These are phyloP conservation scores for Stentor coeruleus DNA, from an alignment of 73 alveolate genomes.

Conservation along the genomic window DNA sequence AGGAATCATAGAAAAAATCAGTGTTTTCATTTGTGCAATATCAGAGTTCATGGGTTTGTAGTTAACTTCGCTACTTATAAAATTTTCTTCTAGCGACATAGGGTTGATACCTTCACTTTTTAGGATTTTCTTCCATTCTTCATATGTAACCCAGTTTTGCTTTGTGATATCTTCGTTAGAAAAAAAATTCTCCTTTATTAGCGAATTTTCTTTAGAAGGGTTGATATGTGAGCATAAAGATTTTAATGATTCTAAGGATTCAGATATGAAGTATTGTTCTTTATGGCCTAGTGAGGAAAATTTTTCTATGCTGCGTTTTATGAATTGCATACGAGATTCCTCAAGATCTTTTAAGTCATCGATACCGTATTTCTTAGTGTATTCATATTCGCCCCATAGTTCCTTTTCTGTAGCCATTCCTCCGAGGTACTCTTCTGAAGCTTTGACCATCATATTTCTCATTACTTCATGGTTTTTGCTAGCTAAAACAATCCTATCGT, in stretches of 20 bases:
- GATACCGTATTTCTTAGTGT: background rate
- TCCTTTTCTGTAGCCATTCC: background rate
- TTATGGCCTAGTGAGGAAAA: background rate
- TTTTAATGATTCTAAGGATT: background rate
- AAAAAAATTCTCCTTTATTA: background rate
- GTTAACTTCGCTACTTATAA: background rate
- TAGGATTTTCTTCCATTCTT: background rate
- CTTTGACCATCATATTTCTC: background rate
- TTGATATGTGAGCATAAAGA: background rate
- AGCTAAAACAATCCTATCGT: background rate
- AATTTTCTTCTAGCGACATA: background rate
- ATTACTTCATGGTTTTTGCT: background rate
- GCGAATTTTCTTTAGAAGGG: background rate
- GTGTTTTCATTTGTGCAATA: background rate
- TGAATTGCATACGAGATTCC: background rate
- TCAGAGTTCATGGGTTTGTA: background rate
- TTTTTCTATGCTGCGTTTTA: conserved; percentile 8
- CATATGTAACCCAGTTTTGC: background rate
- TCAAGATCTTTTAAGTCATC: background rate
- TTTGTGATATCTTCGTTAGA: background rate
- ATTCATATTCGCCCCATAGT: conserved; percentile 8
- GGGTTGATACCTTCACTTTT: background rate
- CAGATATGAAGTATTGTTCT: background rate
- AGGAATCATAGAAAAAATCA: background rate
- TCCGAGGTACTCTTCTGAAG: conserved; percentile 9